Conservation (phyloP, 495 filamentous ascomycete genomes). For the Xylona heveae region DNA sequence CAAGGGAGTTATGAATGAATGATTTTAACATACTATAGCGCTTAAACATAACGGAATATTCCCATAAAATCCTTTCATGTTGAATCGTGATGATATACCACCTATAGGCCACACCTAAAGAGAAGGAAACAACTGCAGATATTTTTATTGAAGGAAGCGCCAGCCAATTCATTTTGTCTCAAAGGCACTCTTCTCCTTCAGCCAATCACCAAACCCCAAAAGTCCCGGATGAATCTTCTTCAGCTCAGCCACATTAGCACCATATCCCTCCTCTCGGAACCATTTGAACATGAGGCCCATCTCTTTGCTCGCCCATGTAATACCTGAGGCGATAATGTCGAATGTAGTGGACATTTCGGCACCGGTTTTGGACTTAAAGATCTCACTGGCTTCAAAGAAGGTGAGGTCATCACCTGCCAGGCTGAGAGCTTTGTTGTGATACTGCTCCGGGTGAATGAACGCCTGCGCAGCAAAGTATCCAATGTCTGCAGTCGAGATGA, state of each 20-base stretch:
- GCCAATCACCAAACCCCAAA: conserved; percentile 36
- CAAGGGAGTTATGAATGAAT: too few species aligned
- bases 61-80: too few species aligned
- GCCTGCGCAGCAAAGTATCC: conserved; percentile 40
- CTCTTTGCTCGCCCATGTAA: conserved; percentile 28
- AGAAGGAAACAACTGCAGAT: too few species aligned
- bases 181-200: conserved; percentile 33
- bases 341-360: conserved; percentile 27
- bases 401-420: conserved; percentile 40
- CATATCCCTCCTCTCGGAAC: conserved; percentile 39
- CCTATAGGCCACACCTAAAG: too few species aligned
- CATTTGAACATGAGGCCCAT: conserved; percentile 39
- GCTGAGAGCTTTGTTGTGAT: conserved; percentile 22
- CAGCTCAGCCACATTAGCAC: conserved; percentile 31
- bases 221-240: conserved; percentile 27
- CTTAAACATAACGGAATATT: too few species aligned
- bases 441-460: conserved; percentile 27
- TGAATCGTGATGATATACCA: too few species aligned
- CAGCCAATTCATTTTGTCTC: conserved; percentile 2
- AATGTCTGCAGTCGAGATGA: conserved; percentile 37
- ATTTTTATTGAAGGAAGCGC: too few species aligned
- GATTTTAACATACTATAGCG: too few species aligned
- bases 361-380: conserved; percentile 28
- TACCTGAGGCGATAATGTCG: conserved; percentile 15
- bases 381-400: conserved; percentile 22